phyloP scores from a whole-genome alignment of 345 rosid genomes.

The Populus alba region DNA sequence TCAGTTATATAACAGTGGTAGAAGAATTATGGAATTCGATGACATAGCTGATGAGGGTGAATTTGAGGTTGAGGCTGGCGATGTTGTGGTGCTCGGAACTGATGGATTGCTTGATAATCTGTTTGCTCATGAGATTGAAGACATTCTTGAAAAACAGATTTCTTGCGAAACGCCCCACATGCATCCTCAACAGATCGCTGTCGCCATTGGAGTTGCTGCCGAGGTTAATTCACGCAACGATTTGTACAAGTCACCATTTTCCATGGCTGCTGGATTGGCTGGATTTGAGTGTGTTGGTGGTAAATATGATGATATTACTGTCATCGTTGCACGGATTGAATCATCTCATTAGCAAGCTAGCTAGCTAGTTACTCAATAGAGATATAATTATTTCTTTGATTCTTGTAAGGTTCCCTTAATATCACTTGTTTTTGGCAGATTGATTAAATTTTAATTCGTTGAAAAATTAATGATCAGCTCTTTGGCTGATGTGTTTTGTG shows the following conservation, averaged over 20 bases:
- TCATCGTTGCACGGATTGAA: background rate
- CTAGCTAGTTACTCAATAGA: too few relatives aligned
- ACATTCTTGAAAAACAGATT: background rate
- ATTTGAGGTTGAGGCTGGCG: background rate
- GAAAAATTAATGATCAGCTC: too few relatives aligned
- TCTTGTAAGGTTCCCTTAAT: too few relatives aligned
- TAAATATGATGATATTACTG: background rate
- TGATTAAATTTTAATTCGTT: too few relatives aligned
- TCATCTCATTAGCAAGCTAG: too few relatives aligned
- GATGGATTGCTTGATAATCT: slow-evolving; percentile 1
- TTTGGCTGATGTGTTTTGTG: too few relatives aligned
- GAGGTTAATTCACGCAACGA: background rate
- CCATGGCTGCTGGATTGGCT: background rate
- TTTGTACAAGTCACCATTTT: background rate
- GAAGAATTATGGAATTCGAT: too few relatives aligned
- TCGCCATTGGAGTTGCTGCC: background rate
- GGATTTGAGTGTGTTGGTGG: background rate
- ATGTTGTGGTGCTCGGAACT: background rate
- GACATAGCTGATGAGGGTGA: background rate
- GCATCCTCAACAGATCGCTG: background rate
- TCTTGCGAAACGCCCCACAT: too few relatives aligned
- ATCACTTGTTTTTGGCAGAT: too few relatives aligned
- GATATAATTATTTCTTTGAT: too few relatives aligned
- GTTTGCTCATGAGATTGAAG: background rate
- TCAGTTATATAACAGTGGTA: too few relatives aligned